Conservation (phyloP, 768 basidiomycete species). For the Astraeus odoratus region DNA sequence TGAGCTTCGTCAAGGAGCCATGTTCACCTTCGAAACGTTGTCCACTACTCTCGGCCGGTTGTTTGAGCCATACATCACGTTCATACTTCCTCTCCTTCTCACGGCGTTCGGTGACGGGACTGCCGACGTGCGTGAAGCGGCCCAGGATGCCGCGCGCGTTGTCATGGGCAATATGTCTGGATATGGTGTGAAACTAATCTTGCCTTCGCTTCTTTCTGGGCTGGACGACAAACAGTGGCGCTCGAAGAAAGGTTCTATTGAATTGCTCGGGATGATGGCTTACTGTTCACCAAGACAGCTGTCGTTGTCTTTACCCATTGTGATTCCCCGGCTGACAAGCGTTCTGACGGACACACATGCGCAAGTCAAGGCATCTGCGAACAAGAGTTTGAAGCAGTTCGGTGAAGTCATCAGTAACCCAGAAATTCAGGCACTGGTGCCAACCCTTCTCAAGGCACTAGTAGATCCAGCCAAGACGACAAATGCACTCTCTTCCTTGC, state of each 20-base stretch:
- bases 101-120: slow-evolving; percentile 81
- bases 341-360: slow-evolving; percentile 97
- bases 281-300: slow-evolving; percentile 95
- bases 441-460: slow-evolving; percentile 85
- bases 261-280: slow-evolving; percentile 96
- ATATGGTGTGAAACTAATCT: slow-evolving; percentile 91
- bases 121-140: slow-evolving; percentile 87
- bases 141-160: slow-evolving; percentile 82
- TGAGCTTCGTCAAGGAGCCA: slow-evolving; percentile 85
- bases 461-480: slow-evolving; percentile 92
- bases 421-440: slow-evolving; percentile 88
- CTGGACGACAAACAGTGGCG: slow-evolving; percentile 99
- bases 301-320: slow-evolving; percentile 89
- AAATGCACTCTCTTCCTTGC: slow-evolving; percentile 72
- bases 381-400: slow-evolving; percentile 94
- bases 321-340: slow-evolving; percentile 91
- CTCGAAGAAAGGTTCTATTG: slow-evolving; percentile 95
- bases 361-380: slow-evolving; percentile 88
- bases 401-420: slow-evolving; percentile 98
- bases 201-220: slow-evolving; percentile 83
- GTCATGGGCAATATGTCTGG: slow-evolving; percentile 96
- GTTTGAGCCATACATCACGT: slow-evolving; percentile 90
- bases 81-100: slow-evolving; percentile 77
- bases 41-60: slow-evolving; percentile 79
- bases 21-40: slow-evolving; percentile 93